phyloP scores from a whole-genome alignment of 2,329 filamentous ascomycete species.

The Lasiodiplodia sp. region DNA sequence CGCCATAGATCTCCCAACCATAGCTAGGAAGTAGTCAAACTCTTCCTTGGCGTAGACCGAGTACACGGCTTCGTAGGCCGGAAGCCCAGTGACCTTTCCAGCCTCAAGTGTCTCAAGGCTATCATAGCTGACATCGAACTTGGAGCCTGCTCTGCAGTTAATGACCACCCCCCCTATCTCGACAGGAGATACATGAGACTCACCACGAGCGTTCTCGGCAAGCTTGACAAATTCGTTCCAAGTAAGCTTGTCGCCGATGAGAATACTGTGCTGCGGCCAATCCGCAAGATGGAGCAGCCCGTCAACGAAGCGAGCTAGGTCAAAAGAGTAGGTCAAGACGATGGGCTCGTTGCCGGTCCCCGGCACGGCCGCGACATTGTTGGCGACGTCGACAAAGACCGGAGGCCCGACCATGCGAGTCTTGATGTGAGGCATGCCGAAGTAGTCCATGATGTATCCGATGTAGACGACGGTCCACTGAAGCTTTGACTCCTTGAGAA shows the following conservation, averaged over 20 bases:
- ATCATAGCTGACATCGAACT: too few relatives aligned
- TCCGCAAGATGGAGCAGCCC: constrained; percentile 49
- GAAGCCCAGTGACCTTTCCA: too few relatives aligned
- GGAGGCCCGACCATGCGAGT: constrained; percentile 33
- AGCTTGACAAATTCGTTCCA: constrained; percentile 33
- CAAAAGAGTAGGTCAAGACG: constrained; percentile 58
- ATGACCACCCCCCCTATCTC: too few relatives aligned
- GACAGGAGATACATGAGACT: background rate
- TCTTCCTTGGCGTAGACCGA: too few relatives aligned
- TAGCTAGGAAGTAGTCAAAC: too few relatives aligned
- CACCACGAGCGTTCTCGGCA: constrained; percentile 26
- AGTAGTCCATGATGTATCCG: constrained; percentile 44
- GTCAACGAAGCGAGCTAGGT: constrained; percentile 58
- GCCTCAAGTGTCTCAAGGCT: too few relatives aligned
- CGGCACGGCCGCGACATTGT: constrained; percentile 54
- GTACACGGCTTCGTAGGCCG: too few relatives aligned
- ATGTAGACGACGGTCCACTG: constrained; percentile 39
- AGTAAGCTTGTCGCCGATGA: constrained; percentile 33
- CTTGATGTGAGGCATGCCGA: constrained; percentile 36
- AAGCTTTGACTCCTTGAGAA: constrained; percentile 36
- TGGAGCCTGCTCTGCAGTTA: too few relatives aligned
- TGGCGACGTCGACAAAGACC: constrained; percentile 32
- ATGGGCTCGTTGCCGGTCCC: constrained; percentile 55
- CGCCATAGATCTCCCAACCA: too few relatives aligned
- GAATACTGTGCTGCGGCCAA: constrained; percentile 51